phyloP scores from a whole-genome alignment of 331 rosid species.

The Malus hybrid region DNA sequence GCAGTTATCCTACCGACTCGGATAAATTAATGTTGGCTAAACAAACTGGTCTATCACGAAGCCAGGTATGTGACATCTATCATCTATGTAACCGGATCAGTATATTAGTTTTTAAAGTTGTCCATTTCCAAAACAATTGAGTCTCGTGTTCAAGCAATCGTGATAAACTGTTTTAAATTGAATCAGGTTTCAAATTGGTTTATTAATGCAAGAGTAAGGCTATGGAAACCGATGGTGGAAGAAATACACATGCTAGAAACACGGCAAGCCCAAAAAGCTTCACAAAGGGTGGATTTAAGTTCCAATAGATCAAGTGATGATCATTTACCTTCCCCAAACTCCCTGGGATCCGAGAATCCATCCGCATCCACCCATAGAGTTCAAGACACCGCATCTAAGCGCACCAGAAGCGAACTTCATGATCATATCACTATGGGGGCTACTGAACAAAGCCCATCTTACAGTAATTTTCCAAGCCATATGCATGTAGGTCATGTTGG shows the following conservation, averaged over 20 bases:
- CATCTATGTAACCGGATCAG: background rate
- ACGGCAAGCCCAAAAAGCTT: conserved; percentile 43
- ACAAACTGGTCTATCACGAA: conserved; percentile 90
- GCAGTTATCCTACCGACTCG: conserved; percentile 89
- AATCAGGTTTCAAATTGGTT: conserved; percentile 94
- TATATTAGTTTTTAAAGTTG: background rate
- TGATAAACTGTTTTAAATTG: too few species aligned
- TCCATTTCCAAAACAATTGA: too few species aligned
- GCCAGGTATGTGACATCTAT: conserved; percentile 53
- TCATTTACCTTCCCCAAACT: conserved; percentile 26
- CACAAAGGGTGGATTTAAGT: conserved; percentile 39
- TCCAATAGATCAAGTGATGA: conserved; percentile 23
- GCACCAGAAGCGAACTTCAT: conserved; percentile 33
- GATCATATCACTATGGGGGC: conserved; percentile 26
- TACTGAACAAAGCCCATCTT: conserved; percentile 26
- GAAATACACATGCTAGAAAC: conserved; percentile 90
- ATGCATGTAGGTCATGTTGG: conserved; percentile 38
- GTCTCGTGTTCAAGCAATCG: too few species aligned
- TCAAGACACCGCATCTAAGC: conserved; percentile 32
- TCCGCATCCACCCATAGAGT: conserved; percentile 39
- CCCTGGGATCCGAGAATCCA: conserved; percentile 40
- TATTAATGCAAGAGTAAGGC: conserved; percentile 95
- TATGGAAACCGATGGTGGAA: conserved; percentile 99
- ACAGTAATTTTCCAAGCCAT: conserved; percentile 32
- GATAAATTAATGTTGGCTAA: conserved; percentile 92